Evolutionary conservation across 306 rosid species (phyloP), one percentile per base, ranked within the genome.

Genomic region (Vigna unguiculata): DNA sequence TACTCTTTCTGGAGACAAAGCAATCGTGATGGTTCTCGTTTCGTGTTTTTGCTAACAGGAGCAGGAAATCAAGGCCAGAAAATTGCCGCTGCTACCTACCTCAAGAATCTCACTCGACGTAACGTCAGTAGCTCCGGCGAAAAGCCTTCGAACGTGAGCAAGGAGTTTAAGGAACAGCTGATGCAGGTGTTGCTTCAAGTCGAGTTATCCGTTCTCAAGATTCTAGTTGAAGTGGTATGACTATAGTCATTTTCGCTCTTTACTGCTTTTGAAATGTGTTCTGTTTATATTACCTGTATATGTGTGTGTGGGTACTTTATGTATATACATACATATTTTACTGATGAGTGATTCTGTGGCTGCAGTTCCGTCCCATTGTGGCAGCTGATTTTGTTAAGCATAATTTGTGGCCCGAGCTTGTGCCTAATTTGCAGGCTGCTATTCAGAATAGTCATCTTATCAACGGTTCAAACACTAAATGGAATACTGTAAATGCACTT

Each of bases 101-200:
- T 93, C 24, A 93, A 93, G 77, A 93, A 91, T 60, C 87, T 91
- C 80, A 82, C 93, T 1, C 86, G 95, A 55, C 83, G 90, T 14
- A 89, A 77, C 45, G 63, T 86, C 16, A 92, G 87, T 38, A 83
- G 74, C 13, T 86, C 69, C 7, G 36, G 86, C 13, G 25, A 11
- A 24, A 40, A 80, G 13, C 77, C 69, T 76, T 87, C 88, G 4
- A 83, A 85, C 40, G 91, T 91, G 22, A 84, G 95, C 72, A 91
- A 83, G 78, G 98, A 91, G 82, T 89, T 93, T 78, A 93, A 91
- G 85, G 91, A 86, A 60, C 86, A 88, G 83, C 88, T 93, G 47
- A 9, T 93, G 85, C 91, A 81, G 74, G 85, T 91, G 72, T 65
- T 89, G 87, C 91, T 93, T 66, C 93, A 77, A 79, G 91, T 76